A percentile compares a stretch with the other conserved stretches of the same genome.
Evolutionary conservation across 352 stramenopile genomes (phyloP).

Genomic region (Phytopythium delawarense): DNA sequence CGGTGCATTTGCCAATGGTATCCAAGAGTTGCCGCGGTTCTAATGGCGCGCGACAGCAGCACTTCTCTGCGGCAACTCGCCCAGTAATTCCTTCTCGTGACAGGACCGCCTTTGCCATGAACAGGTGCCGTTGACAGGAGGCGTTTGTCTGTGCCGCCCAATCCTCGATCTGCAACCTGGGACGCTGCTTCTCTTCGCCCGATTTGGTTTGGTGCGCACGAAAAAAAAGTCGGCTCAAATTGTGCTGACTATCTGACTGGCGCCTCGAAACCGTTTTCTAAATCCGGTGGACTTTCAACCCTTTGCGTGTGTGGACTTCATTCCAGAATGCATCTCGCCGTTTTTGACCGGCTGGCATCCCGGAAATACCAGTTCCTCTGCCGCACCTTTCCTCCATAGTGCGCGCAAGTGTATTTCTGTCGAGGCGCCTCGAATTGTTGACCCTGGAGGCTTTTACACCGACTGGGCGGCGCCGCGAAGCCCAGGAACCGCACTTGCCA

Average conservation of each 20-base stretch:
- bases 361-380: conserved; percentile 1
- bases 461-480: neutral
- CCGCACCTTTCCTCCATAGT: neutral
- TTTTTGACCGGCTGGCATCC: neutral
- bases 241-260: neutral
- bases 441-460: neutral
- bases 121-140: neutral
- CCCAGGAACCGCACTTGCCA: neutral
- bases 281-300: neutral
- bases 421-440: neutral
- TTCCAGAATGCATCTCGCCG: neutral
- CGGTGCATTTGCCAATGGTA: neutral
- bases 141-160: neutral
- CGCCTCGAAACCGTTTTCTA: neutral
- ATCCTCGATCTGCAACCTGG: conserved; percentile 1
- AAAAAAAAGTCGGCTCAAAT: conserved; percentile 2
- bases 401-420: neutral
- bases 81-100: neutral
- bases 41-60: neutral
- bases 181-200: neutral
- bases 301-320: neutral
- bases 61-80: neutral
- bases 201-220: neutral
- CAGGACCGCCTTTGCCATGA: neutral
- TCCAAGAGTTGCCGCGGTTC: neutral